Conservation (phyloP, 108 stramenopile genomes). For the Nitzschia putrida region DNA sequence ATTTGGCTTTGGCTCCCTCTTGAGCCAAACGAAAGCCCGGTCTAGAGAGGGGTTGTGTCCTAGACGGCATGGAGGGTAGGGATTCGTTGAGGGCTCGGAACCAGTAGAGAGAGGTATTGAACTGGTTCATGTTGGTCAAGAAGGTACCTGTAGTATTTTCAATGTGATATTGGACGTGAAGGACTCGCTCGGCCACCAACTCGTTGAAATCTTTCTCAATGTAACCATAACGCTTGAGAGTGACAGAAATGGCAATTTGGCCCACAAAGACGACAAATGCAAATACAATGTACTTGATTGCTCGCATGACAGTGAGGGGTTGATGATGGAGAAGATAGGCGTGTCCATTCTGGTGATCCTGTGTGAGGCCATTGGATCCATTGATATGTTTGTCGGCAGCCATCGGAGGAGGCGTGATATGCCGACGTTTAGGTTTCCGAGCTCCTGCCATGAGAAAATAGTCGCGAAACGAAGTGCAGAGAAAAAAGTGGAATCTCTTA, state of each 20-base stretch:
- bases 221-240: constrained; percentile 28
- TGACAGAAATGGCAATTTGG: constrained; percentile 19
- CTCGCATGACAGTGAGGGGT: neutral
- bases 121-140: constrained; percentile 21
- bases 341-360: neutral
- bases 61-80: constrained; percentile 7
- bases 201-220: constrained; percentile 35
- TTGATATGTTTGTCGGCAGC: too few relatives aligned
- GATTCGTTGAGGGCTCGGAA: constrained; percentile 15
- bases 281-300: constrained; percentile 13
- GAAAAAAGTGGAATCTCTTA: too few relatives aligned
- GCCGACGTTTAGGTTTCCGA: too few relatives aligned
- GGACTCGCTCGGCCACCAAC: constrained; percentile 17
- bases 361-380: too few relatives aligned
- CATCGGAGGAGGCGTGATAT: too few relatives aligned
- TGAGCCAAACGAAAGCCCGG: constrained; percentile 59
- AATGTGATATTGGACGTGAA: constrained; percentile 11
- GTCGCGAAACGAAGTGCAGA: too few relatives aligned
- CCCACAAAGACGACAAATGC: constrained; percentile 13
- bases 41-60: constrained; percentile 29
- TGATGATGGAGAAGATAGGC: neutral
- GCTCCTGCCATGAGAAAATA: too few relatives aligned
- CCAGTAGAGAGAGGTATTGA: constrained; percentile 42
- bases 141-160: constrained; percentile 13
- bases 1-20: constrained; percentile 65